These are phyloP conservation scores for Tylopilus vinaceipallidus DNA, from an alignment of 768 basidiomycete genomes.

Conservation along the genomic window DNA sequence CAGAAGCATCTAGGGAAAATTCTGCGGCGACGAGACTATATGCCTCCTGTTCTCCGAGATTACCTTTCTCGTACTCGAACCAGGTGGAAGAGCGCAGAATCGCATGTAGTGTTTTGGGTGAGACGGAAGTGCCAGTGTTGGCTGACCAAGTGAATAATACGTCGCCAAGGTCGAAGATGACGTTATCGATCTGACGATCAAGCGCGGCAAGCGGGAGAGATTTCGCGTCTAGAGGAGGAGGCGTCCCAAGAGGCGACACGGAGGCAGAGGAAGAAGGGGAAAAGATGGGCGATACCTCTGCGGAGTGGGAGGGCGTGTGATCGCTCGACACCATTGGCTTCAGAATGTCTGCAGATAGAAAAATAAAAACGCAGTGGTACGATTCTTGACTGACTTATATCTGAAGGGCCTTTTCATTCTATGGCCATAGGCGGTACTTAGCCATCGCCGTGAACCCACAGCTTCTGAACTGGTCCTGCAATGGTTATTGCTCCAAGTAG, in stretches of 20 bases:
- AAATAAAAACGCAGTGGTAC: no score
- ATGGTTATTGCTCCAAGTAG: not conserved
- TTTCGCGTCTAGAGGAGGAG: slow-evolving; percentile 4
- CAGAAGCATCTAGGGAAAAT: slow-evolving; percentile 16
- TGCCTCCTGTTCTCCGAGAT: slow-evolving; percentile 9
- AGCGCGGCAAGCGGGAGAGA: not conserved
- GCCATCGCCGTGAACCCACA: not conserved
- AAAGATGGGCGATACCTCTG: not conserved
- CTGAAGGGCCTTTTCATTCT: no score
- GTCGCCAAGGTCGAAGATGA: slow-evolving; percentile 23
- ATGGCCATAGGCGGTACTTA: no score
- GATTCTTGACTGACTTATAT: no score
- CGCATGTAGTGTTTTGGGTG: slow-evolving; percentile 5
- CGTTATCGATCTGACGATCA: slow-evolving; percentile 20
- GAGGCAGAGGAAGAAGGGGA: not conserved
- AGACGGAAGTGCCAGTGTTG: slow-evolving; percentile 11
- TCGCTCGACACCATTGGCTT: no score
- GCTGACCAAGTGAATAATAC: slow-evolving; percentile 25
- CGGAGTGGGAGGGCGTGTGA: not conserved
- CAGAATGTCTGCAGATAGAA: no score
- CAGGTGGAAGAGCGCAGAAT: slow-evolving; percentile 18
- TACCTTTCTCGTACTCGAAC: slow-evolving; percentile 26
- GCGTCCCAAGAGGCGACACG: slow-evolving; percentile 1
- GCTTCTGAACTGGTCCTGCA: not conserved
- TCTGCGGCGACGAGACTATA: slow-evolving; percentile 7